A percentile compares a stretch with the other conserved stretches of the same genome.
These are phyloP conservation scores for Neofusicoccum ribis DNA, from an alignment of 2,329 filamentous ascomycete genomes.

Conservation along the genomic window DNA sequence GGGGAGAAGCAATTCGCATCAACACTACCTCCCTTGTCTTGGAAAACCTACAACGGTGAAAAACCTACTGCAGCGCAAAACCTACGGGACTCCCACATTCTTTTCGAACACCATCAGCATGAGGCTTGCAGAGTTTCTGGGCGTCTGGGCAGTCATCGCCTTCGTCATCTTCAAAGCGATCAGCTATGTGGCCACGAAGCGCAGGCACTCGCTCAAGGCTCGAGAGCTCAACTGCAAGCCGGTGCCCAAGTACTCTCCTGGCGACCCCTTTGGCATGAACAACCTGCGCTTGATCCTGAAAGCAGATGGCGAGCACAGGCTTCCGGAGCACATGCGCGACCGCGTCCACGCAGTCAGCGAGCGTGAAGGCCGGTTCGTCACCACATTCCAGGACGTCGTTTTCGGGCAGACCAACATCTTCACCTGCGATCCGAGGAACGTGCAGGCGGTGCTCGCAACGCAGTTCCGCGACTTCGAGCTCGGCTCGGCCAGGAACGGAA, in stretches of 20 bases:
- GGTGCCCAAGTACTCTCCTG: slow-evolving; percentile 45
- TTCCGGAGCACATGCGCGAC: slow-evolving; percentile 33
- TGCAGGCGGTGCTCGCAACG: slow-evolving; percentile 48
- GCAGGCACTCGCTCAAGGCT: slow-evolving; percentile 40
- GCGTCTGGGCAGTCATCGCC: slow-evolving; percentile 29
- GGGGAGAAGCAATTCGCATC: too few species aligned
- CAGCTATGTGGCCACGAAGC: slow-evolving; percentile 32
- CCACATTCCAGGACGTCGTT: slow-evolving; percentile 35
- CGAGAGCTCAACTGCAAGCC: slow-evolving; percentile 49
- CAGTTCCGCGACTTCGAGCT: slow-evolving; percentile 51
- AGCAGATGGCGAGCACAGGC: slow-evolving; percentile 35
- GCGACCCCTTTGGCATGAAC: slow-evolving; percentile 56
- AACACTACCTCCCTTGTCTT: too few species aligned
- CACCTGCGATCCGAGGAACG: slow-evolving; percentile 50
- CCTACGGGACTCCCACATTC: too few species aligned
- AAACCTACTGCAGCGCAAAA: too few species aligned
- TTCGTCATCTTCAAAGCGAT: slow-evolving; percentile 39
- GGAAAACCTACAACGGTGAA: too few species aligned
- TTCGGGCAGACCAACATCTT: slow-evolving; percentile 44
- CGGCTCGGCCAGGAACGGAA: slow-evolving; percentile 32
- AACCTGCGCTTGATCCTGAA: slow-evolving; percentile 44
- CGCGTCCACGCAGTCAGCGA: slow-evolving; percentile 27
- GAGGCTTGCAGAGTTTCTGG: slow-evolving; percentile 22
- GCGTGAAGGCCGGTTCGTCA: slow-evolving; percentile 26
- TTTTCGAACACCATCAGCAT: too few species aligned